Base-by-base conservation (phyloP, 805 yeast species). In the Clavispora carvajalis region DNA sequence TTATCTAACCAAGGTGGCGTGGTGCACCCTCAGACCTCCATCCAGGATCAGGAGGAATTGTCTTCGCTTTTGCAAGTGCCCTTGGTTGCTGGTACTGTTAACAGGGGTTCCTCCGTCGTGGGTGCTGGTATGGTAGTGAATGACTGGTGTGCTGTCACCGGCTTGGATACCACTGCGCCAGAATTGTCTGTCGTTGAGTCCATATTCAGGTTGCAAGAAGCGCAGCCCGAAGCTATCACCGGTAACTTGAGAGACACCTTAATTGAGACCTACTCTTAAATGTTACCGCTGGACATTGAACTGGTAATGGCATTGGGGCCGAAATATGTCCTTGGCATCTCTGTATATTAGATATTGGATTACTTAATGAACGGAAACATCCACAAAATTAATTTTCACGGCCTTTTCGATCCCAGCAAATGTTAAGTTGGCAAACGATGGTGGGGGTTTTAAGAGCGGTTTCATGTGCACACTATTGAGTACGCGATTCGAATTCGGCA, bases 61-160 rank as follows among this genome's bases (percentile, higher is more conserved):
- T 86, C 96, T 7, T 88, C 97, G 35, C 74, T 93, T 62, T 75
- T 93, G 57, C 99, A 93, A 70, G 95, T 93, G 31, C 99, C 99
- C 40, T 74, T 93, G 49, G 99, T 93, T 36, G 99, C 99, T 6
- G 99, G 99, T 65, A 90, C 97, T 29, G 90, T 93, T 44, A 93
- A 93, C 73, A 83, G 99, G 66, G 99, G 99, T 67, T 87, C 96
- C 22, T 69, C 95, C 4, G 97, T 91, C 37, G 95, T 93, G 46
- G 99, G 99, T 58, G 98, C 97, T 35, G 99, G 99, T 54, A 81
- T 93, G 81, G 98, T 93, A 40, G 99, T 90, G 39, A 93, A 93
- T 62, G 99, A 93, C 70, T 93, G 97, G 95, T 73, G 91, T 52
- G 95, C 98, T 22, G 98, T 95, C 33, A 76, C 96, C 36, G 99